A percentile compares a stretch with the other conserved stretches of the same genome.
Conservation (phyloP, 495 filamentous ascomycete species). For the Echria macrotheca region DNA sequence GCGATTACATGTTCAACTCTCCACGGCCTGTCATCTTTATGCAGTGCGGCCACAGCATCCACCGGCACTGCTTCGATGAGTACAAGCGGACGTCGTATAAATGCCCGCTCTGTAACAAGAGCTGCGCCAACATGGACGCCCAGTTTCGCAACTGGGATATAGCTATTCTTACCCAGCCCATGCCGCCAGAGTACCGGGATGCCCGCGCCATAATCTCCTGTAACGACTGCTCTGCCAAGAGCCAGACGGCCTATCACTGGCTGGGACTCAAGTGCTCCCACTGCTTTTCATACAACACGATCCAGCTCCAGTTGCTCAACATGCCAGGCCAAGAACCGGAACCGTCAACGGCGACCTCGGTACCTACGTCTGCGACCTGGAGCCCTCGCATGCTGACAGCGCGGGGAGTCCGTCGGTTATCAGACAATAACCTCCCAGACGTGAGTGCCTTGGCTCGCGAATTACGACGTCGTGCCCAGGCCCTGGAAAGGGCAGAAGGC, state of each 20-base stretch:
- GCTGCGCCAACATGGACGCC: conserved; percentile 92
- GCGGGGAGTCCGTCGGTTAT: not conserved
- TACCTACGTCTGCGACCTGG: not conserved
- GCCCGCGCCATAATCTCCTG: conserved; percentile 80
- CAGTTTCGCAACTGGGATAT: conserved; percentile 87
- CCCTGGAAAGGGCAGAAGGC: not conserved
- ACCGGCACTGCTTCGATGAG: conserved; percentile 76
- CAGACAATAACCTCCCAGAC: not conserved
- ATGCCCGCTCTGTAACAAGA: conserved; percentile 91
- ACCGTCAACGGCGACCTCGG: not conserved
- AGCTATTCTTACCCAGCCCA: conserved; percentile 80
- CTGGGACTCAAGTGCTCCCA: conserved; percentile 84
- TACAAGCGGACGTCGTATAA: conserved; percentile 84
- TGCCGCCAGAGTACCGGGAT: conserved; percentile 77
- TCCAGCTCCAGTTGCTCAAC: conserved; percentile 56
- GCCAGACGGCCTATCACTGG: conserved; percentile 86
- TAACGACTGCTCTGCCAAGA: conserved; percentile 90
- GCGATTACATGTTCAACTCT: conserved; percentile 96
- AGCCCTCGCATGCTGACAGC: not conserved
- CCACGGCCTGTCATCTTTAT: conserved; percentile 85
- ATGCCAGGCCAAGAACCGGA: conserved; percentile 19
- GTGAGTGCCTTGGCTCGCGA: not conserved
- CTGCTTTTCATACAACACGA: conserved; percentile 81
- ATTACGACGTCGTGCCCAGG: not conserved
- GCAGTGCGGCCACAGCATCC: conserved; percentile 94